These are phyloP conservation scores for Melampsora americana DNA, from an alignment of 1,284 basidiomycete genomes.

Conservation along the genomic window DNA sequence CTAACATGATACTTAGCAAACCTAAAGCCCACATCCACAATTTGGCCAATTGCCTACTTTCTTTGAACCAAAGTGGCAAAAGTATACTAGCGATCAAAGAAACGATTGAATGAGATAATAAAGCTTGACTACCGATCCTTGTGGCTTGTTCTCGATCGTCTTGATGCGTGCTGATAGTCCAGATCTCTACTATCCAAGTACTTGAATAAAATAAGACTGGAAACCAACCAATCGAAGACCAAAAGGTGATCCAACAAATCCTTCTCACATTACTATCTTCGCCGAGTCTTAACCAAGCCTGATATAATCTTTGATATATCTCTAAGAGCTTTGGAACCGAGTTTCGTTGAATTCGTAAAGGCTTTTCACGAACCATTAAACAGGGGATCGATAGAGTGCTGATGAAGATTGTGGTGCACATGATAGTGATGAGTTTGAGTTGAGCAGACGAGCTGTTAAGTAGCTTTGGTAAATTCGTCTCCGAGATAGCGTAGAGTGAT, in stretches of 20 bases:
- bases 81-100: slow-evolving; percentile 48
- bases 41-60: background rate
- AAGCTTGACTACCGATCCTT: slow-evolving; percentile 50
- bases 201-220: slow-evolving; percentile 54
- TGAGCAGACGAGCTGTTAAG: slow-evolving; percentile 20
- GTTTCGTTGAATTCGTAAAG: background rate
- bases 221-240: slow-evolving; percentile 54
- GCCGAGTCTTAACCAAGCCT: slow-evolving; percentile 48
- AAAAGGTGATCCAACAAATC: slow-evolving; percentile 51
- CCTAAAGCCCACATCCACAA: slow-evolving; percentile 4
- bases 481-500: background rate
- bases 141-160: slow-evolving; percentile 45
- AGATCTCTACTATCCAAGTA: slow-evolving; percentile 51
- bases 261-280: slow-evolving; percentile 49
- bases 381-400: slow-evolving; percentile 12
- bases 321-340: slow-evolving; percentile 4
- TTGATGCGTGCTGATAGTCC: slow-evolving; percentile 37
- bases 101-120: slow-evolving; percentile 51
- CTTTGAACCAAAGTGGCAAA: slow-evolving; percentile 45
- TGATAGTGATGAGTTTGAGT: slow-evolving; percentile 12
- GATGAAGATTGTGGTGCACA: slow-evolving; percentile 4
- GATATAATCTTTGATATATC: slow-evolving; percentile 48
- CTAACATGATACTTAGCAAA: slow-evolving; percentile 5
- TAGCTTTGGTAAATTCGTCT: slow-evolving; percentile 14
- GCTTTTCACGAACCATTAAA: slow-evolving; percentile 20